Base-by-base conservation (phyloP, 2,329 filamentous ascomycete species). In the Apiospora malaysiana region DNA sequence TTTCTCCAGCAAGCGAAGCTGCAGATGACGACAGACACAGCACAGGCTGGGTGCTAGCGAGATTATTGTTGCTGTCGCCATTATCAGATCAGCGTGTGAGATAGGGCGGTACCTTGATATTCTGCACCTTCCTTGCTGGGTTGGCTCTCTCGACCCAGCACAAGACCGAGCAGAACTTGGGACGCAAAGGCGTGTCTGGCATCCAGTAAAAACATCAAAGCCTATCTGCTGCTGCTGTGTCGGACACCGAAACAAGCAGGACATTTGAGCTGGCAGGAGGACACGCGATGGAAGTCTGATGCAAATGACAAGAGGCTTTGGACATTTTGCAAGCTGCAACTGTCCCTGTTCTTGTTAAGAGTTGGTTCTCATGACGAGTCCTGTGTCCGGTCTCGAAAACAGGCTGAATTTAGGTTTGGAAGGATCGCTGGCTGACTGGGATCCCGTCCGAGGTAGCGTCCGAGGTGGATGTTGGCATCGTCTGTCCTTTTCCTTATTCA, bases 341-440 rank as follows among this genome's bases (percentile, higher is more conserved):
- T 2, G 27, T 21, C 10, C 6, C 27, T 2, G 27, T 21, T 21
- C 6, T 12, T 59, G 27, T 37, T 37, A 7, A 59, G 43, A 32
- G 1, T 32, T n/a, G 23, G 46, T 49, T 4, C 9, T 51, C 12
- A n/a, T 63, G 56, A 27, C 4, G 16, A 59, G 27, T n/a, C n/a
- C 32, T 18, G 25, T 21, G 21, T 63, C n/a, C n/a, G n/a, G n/a
- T n/a, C 10, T 18, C 32, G 32, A n/a, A 18, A 40, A 63, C 32
- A 63, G 56, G 56, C 56, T 63, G 56, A 63, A 40, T 63, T 63
- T 63, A 63, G 56, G 56, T 40, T 63, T 63, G 32, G 56, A 8
- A 40, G 2, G 56, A 63, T 40, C 56, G 56, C 56, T 63, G 2
- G 56, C 37, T 40, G 32, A 32, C 56, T 63, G 56, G 32, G 56